Base-by-base conservation (phyloP, 2,329 filamentous ascomycete genomes). In the Colletotrichum coccodes region DNA sequence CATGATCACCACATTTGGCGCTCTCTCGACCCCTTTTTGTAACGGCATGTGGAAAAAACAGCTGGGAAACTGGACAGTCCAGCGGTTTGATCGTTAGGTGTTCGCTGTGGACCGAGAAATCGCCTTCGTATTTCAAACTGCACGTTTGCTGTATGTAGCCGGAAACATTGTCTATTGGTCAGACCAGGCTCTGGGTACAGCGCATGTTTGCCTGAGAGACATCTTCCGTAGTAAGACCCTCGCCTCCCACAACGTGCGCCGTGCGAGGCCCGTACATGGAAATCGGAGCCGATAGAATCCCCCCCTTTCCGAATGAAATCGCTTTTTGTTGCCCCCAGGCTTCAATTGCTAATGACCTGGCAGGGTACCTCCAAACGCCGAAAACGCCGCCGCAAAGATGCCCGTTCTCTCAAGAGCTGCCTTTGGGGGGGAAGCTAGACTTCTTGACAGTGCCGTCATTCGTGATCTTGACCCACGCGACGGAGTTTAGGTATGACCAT, bases 391-490 rank as follows among this genome's bases (percentile, higher is more conserved):
- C 23, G 9, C 44, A 28, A 32, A 52, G 26, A 38, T 16, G 23
- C 23, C 26, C n/a, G 6, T 11, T 47, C 8, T 34, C 50, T 49
- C 58, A 77, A 64, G 71, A 76, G 47, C 79, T 72, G 8, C 76
- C 78, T 56, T 77, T 79, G 3, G 94, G 94, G 23, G 95, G 95
- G 76, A 97, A 97, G 70, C 85, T 91, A 28, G 92, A 92, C n/a
- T 89, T 82, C 74, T 90, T 87, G 71, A 90, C 86, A 14, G 79
- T 82, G 4, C 94, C 94, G 34, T 87, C 84, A 64, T 86, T 89
- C 5, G 87, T 87, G 64, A 98, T 84, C 70, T 94, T 90, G 70
- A 94, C 85, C 86, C 95, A 98, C 68, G 90, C 89, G 72, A 98
- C 79, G 9, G 87, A 91, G 38, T 90, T 89, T 71, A 98, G 85